Evolutionary conservation across 495 filamentous ascomycete species (phyloP), one percentile per base, ranked within the genome.

Genomic region (Hypoxylon perforatum): DNA sequence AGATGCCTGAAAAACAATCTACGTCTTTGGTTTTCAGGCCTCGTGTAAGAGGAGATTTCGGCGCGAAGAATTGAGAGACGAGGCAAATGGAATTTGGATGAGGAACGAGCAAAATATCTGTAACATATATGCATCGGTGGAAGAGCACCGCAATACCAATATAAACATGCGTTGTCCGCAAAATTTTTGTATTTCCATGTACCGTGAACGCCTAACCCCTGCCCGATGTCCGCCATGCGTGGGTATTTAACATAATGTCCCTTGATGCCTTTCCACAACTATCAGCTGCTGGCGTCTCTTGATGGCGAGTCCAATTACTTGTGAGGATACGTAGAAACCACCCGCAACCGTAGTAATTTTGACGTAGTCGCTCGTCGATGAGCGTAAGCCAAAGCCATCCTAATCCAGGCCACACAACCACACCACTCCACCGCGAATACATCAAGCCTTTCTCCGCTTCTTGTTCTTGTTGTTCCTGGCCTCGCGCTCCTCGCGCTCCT

Each of bases 381-480:
- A 33, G 30, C 30, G 30, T 8, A 3, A 28, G 25, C 8, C 25
- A 3, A 28, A 28, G 3, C 25, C 25, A 28, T 3, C 8, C 25
- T 8, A 8, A 3, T 28, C 25, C 25, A 28, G 25, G 3, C 25
- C 25, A 28, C 3, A 28, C 8, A n/a, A 28, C 25, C 25, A 8
- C 25, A 8, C 25, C 3, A 28, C 25, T 3, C 8, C 25, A 8
- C 25, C 25, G 3, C 25, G 25, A 28, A 28, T n/a, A n/a, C n/a
- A 28, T 84, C 71, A 88, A 81, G 75, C 93, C 63, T 84, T 85
- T 75, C 89, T 84, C 85, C 84, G 81, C 76, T 87, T 86, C 57
- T 77, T 28, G 25, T 28, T 80, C 79, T 93, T 90, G 70, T 77
- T 82, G 63, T 82, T 82, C 46, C 79, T 80, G 1, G 82, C 80